Percentiles rank a stretch among this genome's conserved stretches.
These are phyloP conservation scores for Pyracantha coccinea DNA, from an alignment of 331 rosid species.

Conservation along the genomic window DNA sequence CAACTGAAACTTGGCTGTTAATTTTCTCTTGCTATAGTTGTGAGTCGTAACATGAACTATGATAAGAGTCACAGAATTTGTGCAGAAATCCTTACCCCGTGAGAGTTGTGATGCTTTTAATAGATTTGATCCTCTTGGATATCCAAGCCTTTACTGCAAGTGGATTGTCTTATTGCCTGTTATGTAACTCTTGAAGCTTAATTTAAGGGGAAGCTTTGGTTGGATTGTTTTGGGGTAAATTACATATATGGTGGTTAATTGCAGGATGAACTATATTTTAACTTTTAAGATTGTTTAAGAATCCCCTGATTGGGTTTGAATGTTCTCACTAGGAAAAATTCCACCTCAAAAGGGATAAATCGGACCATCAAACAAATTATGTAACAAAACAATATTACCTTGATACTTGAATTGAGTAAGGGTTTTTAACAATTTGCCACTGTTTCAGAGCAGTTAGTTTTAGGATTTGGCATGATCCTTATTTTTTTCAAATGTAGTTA, in stretches of 20 bases:
- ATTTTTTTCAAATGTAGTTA: neutral
- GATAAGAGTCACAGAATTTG: neutral
- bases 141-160: neutral
- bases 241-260: neutral
- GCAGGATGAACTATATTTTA: neutral
- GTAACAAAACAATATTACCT: neutral
- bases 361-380: neutral
- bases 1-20: neutral
- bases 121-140: neutral
- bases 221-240: neutral
- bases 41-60: neutral
- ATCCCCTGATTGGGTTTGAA: neutral
- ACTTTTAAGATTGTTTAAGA: neutral
- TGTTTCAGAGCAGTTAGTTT: neutral
- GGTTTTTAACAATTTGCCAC: neutral
- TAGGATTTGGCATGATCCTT: neutral
- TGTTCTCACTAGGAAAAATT: neutral
- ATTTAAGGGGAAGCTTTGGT: neutral
- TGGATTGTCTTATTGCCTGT: neutral
- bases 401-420: neutral
- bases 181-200: neutral
- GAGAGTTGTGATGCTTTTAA: neutral
- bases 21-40: neutral
- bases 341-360: neutral
- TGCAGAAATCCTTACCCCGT: neutral